These are phyloP conservation scores for Colletotrichum navitas DNA, from an alignment of 2,329 filamentous ascomycete species.

Conservation along the genomic window DNA sequence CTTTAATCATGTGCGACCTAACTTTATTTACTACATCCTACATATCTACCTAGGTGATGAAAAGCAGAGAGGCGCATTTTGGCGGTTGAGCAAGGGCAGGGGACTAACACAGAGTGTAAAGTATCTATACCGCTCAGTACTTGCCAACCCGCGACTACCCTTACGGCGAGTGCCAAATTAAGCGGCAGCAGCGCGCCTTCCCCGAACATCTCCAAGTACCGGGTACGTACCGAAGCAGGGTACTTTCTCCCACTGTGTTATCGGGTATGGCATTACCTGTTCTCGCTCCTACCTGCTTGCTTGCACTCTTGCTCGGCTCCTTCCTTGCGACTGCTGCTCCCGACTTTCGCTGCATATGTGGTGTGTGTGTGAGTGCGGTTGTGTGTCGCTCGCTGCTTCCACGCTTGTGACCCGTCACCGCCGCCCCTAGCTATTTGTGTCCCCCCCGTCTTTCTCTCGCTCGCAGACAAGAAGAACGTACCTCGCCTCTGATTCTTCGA, in stretches of 20 bases:
- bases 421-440: constrained; percentile 26
- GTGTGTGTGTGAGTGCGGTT: not conserved
- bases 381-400: constrained; percentile 26
- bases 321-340: constrained; percentile 18
- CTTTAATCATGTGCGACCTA: not conserved
- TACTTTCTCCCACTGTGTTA: constrained; percentile 21
- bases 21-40: not conserved
- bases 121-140: constrained; percentile 15
- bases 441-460: not conserved
- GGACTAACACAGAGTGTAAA: not conserved
- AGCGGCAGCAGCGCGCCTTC: not conserved
- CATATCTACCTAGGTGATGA: not conserved
- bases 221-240: constrained; percentile 23
- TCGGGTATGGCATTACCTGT: not conserved
- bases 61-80: not conserved
- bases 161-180: constrained; percentile 11
- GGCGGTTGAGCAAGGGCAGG: not conserved
- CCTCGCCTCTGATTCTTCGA: constrained; percentile 14
- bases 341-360: not conserved
- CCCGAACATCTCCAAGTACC: not conserved
- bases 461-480: not conserved
- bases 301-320: constrained; percentile 15
- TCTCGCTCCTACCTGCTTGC: not conserved
- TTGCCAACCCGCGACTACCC: not conserved
- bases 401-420: constrained; percentile 34